A percentile compares a stretch with the other conserved stretches of the same genome.
Conservation (phyloP, 768 basidiomycete species). For the Thelephora ganbajun region DNA sequence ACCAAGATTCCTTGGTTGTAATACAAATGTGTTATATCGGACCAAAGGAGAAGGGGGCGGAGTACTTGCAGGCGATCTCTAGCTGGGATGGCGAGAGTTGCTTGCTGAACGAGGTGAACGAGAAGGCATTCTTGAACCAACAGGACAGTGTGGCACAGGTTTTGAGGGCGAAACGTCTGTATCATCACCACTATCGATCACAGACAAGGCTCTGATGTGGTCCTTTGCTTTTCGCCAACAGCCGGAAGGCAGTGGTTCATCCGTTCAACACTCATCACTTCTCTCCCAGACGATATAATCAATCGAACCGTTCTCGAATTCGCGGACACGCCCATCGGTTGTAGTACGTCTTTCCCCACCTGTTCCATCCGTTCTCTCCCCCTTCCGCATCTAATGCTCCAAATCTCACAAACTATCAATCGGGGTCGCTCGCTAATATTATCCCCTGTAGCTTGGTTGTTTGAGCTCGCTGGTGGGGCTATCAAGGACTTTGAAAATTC, state of each 20-base stretch:
- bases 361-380: neutral
- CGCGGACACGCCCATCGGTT: conserved; percentile 74
- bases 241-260: conserved; percentile 86
- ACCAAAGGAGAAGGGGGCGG: conserved; percentile 52
- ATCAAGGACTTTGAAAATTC: conserved; percentile 58
- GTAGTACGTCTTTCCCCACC: conserved; percentile 45
- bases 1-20: conserved; percentile 74
- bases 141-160: conserved; percentile 90
- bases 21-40: conserved; percentile 90
- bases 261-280: conserved; percentile 70
- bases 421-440: too few species aligned
- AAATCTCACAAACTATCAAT: neutral
- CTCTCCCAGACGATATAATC: conserved; percentile 77
- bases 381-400: neutral
- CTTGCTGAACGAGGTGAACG: conserved; percentile 79
- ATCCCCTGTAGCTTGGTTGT: conserved; percentile 61
- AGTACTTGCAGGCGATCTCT: conserved; percentile 72
- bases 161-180: conserved; percentile 65
- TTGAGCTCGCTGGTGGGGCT: conserved; percentile 80
- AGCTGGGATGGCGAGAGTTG: conserved; percentile 85
- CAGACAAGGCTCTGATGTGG: neutral
- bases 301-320: conserved; percentile 75
- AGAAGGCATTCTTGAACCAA: conserved; percentile 80
- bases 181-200: neutral
- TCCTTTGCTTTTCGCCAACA: conserved; percentile 14